Percentiles rank a stretch among this genome's conserved stretches.
These are phyloP conservation scores for Solanum pinnatisectum DNA, from an alignment of 257 asterid species.

Conservation along the genomic window DNA sequence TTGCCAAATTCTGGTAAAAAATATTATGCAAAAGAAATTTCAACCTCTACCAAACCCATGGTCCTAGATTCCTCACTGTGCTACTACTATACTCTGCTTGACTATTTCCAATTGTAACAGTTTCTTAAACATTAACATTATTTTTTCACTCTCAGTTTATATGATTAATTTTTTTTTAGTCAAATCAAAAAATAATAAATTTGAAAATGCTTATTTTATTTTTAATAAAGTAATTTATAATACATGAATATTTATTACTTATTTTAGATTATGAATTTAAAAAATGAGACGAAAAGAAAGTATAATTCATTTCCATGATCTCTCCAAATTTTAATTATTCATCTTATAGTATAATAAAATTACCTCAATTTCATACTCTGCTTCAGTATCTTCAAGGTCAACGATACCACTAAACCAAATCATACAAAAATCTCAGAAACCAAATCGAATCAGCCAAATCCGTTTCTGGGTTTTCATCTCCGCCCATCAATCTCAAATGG, in stretches of 20 bases:
- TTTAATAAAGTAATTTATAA: too few relatives aligned
- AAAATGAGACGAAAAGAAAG: not conserved
- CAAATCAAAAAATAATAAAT: too few relatives aligned
- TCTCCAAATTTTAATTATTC: not conserved
- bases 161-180: too few relatives aligned
- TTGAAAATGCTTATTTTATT: too few relatives aligned
- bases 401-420: constrained; percentile 2
- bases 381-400: not conserved
- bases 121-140: not conserved
- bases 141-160: too few relatives aligned
- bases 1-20: too few relatives aligned
- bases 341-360: not conserved
- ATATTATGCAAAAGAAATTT: not conserved
- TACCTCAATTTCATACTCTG: not conserved
- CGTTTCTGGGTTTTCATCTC: constrained; percentile 20
- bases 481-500: constrained; percentile 33
- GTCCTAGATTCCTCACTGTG: not conserved
- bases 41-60: not conserved
- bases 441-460: not conserved
- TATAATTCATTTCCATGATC: not conserved
- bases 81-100: not conserved
- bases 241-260: too few relatives aligned
- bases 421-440: constrained; percentile 10
- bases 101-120: not conserved
- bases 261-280: fast-evolving